Evolutionary conservation across 495 filamentous ascomycete species (phyloP), one percentile per base, ranked within the genome.

Genomic region (Aspergillus asperescens): DNA sequence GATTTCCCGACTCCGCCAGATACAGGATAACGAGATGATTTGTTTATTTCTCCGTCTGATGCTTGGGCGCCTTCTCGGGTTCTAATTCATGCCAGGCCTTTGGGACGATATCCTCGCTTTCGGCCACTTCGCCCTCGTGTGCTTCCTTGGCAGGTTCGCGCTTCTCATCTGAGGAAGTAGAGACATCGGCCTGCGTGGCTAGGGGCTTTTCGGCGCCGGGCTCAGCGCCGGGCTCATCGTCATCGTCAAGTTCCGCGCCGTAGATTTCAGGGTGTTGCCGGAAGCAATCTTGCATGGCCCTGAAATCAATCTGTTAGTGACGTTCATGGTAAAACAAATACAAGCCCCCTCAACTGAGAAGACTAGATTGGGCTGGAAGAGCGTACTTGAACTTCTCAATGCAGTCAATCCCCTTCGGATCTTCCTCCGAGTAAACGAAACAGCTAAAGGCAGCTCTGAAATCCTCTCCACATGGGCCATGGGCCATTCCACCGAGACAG

Each of bases 351-450:
- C n/a, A n/a, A n/a, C n/a, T n/a, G n/a, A n/a, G n/a, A n/a, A n/a
- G n/a, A n/a, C n/a, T n/a, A n/a, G n/a, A n/a, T n/a, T n/a, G 6
- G 16, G 13, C 18, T 12, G 12, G 10, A 25, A 22, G 38, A 51
- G 76, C 83, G 47, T 76, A 92, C 90, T 93, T 92, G 80, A 97
- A 98, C 74, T 90, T 91, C 10, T 96, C 90, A 65, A 98, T 94
- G 72, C 93, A 98, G 54, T 97, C 93, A 69, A 96, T 90, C 5
- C 93, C 93, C 80, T 98, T 98, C n/a, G 90, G 89, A 57, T 98
- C 93, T 62, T 95, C 90, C 20, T 81, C 82, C 4, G 88, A 93
- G 74, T 84, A 95, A 6, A 98, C 88, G 65, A 98, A 98, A 77
- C 93, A 98, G 81, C 89, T 94, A 62, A 98, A 98, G 0, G 93